A percentile compares a stretch with the other conserved stretches of the same genome.
These are phyloP conservation scores for Coprinellus aureogranulatus DNA, from an alignment of 768 basidiomycete species.

Conservation along the genomic window DNA sequence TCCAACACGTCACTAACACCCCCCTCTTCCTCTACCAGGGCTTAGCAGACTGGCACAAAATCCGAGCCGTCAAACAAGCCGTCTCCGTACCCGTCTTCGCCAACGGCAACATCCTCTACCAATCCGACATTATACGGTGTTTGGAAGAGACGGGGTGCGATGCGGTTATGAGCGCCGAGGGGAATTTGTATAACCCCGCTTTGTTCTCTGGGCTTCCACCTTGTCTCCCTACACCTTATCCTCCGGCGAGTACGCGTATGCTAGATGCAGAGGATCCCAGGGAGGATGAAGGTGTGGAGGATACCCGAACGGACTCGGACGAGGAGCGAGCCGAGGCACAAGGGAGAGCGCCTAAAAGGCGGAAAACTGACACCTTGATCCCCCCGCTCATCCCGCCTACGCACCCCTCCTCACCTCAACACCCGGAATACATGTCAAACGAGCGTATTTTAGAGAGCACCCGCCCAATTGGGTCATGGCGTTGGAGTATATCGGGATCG, in stretches of 20 bases:
- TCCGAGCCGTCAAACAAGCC: slow-evolving; percentile 85
- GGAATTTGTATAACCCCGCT: slow-evolving; percentile 88
- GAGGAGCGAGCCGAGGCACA: too few relatives aligned
- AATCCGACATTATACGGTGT: slow-evolving; percentile 78
- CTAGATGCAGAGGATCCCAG: too few relatives aligned
- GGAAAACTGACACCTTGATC: slow-evolving; percentile 9
- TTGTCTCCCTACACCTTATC: not conserved
- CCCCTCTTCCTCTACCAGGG: slow-evolving; percentile 50
- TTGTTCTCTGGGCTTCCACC: slow-evolving; percentile 51
- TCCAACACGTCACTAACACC: not conserved
- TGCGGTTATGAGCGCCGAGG: slow-evolving; percentile 94
- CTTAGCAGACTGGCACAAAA: slow-evolving; percentile 85
- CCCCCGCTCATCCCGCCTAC: slow-evolving; percentile 4
- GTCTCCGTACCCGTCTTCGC: slow-evolving; percentile 93
- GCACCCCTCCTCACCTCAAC: slow-evolving; percentile 9
- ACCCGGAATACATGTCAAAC: slow-evolving; percentile 24
- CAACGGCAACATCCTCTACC: slow-evolving; percentile 91
- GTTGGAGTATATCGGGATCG: slow-evolving; percentile 83
- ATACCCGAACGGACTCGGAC: too few relatives aligned
- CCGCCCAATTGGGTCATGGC: slow-evolving; percentile 67
- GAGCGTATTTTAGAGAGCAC: slow-evolving; percentile 42
- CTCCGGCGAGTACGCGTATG: too few relatives aligned
- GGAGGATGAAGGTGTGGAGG: too few relatives aligned
- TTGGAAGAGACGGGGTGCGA: slow-evolving; percentile 83
- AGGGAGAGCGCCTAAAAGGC: too few relatives aligned